Evolutionary conservation across 805 yeast species (phyloP).

Genomic region (Lipomyces spencermartinsiae): DNA sequence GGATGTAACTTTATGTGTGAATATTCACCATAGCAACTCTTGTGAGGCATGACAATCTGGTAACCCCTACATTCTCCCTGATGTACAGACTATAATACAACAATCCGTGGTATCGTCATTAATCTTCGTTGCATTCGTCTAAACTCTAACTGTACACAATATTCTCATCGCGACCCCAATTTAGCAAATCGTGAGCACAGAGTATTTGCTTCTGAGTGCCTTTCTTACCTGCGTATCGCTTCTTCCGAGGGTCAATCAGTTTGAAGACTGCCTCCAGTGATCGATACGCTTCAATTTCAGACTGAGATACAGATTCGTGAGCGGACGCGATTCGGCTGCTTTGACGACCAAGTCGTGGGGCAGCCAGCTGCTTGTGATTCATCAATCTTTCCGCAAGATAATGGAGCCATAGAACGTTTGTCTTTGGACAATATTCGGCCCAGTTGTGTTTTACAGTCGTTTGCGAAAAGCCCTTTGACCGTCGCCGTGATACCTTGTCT

Average conservation of each 20-base stretch:
- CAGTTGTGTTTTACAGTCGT: constrained; percentile 50
- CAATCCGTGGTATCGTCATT: neutral
- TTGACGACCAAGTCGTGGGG: constrained; percentile 23
- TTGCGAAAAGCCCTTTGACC: constrained; percentile 5
- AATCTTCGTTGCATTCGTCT: neutral
- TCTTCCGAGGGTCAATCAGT: constrained; percentile 33
- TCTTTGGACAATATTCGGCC: constrained; percentile 54
- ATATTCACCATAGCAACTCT: neutral
- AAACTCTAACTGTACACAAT: constrained; percentile 19
- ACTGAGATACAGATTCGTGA: neutral
- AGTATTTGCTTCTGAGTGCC: constrained; percentile 17
- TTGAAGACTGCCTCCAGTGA: constrained; percentile 27
- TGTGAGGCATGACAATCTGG: neutral
- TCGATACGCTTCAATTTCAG: constrained; percentile 31
- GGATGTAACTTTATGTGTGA: neutral
- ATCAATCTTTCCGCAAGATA: constrained; percentile 61
- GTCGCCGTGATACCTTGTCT: constrained; percentile 45
- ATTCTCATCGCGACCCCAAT: constrained; percentile 26
- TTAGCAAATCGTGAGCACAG: constrained; percentile 19
- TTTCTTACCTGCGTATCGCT: constrained; percentile 16
- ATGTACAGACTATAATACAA: neutral
- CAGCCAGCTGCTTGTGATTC: constrained; percentile 48
- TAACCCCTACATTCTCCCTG: neutral
- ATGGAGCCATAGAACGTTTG: constrained; percentile 70
- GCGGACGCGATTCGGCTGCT: constrained; percentile 7